phyloP scores from a whole-genome alignment of 2,329 filamentous ascomycete genomes.

The Aspergillus versicolor region DNA sequence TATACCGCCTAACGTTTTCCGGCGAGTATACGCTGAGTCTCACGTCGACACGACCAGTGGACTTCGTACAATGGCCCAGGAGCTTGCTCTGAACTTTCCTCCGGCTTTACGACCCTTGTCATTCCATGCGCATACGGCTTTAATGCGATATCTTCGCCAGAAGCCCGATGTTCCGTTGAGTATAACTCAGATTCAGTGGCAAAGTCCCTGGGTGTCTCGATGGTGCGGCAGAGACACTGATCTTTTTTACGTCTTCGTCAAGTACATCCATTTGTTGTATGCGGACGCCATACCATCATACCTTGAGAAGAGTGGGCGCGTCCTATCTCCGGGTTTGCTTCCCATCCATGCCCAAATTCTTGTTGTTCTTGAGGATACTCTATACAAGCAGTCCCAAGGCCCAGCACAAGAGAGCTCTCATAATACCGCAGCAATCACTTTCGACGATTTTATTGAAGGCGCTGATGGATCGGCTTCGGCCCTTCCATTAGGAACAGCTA shows the following conservation, averaged over 20 bases:
- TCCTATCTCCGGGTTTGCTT: constrained; percentile 73
- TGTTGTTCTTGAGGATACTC: constrained; percentile 74
- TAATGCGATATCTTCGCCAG: constrained; percentile 61
- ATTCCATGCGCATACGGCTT: constrained; percentile 62
- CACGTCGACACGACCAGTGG: constrained; percentile 57
- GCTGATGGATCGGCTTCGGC: constrained; percentile 67
- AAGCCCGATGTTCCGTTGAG: constrained; percentile 66
- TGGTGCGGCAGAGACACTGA: constrained; percentile 89
- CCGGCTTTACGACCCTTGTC: constrained; percentile 61
- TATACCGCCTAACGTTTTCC: constrained; percentile 65
- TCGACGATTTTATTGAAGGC: constrained; percentile 63
- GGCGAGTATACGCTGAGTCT: constrained; percentile 69
- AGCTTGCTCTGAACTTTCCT: constrained; percentile 70
- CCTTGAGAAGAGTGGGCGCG: constrained; percentile 54
- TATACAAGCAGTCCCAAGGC: constrained; percentile 66
- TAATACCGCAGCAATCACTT: constrained; percentile 56
- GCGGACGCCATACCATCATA: constrained; percentile 67
- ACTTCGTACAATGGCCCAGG: constrained; percentile 56
- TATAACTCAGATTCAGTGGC: constrained; percentile 75
- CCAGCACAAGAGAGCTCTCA: constrained; percentile 49
- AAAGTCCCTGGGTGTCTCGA: constrained; percentile 77
- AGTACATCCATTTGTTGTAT: constrained; percentile 78
- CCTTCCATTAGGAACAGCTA: constrained; percentile 63
- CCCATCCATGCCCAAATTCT: constrained; percentile 81
- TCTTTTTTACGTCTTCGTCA: constrained; percentile 87